Base-by-base conservation (phyloP, 148 eudicot genomes). In the Amaranthus cruentus region DNA sequence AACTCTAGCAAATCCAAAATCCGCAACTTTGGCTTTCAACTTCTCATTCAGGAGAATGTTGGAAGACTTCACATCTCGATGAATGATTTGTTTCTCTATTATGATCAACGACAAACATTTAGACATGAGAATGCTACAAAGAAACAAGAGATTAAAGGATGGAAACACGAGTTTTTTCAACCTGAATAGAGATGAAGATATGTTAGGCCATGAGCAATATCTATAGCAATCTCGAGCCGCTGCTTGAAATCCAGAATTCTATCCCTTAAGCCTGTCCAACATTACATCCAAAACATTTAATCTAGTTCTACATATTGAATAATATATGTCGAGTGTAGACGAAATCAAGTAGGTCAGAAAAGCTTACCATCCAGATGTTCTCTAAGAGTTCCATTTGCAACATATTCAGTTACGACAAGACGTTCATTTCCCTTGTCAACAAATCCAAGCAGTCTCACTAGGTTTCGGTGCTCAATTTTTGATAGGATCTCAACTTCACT, bases 311-410 rank as follows among this genome's bases (percentile, higher is more conserved):
- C 62, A 61, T 13, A 73, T 13, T 50, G 38, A 53, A 49, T 2
- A 54, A 52, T 3, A 28, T 28, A 28, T 28, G 38, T 28, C 38
- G 38, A 28, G 38, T 8, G 4, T 6, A 11, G 69, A 56, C 11
- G 52, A 44, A 28, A 66, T 60, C 66, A 8, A 8, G 8, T 59
- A n/a, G n/a, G 14, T 15, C 42, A 46, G 38, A 28, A 51, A 49
- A 66, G 70, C 88, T 88, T 90, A 95, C 99, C 99, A 80, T 95
- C 99, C 61, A 95, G 84, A 87, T 95, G 96, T 76, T 95, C 97
- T 82, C 99, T 87, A 14, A 95, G 88, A 71, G 92, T 92, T 70
- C 99, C 99, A 82, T 95, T 95, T 67, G 91, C 75, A 73, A 95
- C 96, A 69, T 83, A 95, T 79, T 95, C 97, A 0, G 97, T 95